Conservation (phyloP, 352 stramenopile species). For the Phytophthora aleatoria region DNA sequence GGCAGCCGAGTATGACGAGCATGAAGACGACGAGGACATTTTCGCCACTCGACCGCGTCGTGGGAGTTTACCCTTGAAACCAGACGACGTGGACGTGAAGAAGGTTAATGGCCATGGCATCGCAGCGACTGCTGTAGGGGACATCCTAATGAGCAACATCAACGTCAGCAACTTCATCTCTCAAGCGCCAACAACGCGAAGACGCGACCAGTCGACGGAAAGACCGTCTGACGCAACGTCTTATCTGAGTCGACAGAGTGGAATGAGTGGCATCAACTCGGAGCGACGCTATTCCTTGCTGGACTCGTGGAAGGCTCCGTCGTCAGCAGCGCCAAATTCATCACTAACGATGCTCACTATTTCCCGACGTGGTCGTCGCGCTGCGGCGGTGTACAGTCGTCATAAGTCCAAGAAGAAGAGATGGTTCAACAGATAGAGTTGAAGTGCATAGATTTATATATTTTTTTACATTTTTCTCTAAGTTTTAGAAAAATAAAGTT, state of each 20-base stretch:
- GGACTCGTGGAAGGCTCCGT: constrained; percentile 72
- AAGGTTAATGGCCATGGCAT: constrained; percentile 18
- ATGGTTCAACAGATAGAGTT: constrained; percentile 49
- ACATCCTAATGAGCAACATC: constrained; percentile 45
- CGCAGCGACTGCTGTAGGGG: constrained; percentile 6
- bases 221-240: constrained; percentile 36
- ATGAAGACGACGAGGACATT: constrained; percentile 40
- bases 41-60: constrained; percentile 34
- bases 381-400: constrained; percentile 63
- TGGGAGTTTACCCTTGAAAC: constrained; percentile 45
- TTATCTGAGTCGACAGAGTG: constrained; percentile 38
- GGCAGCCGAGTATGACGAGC: constrained; percentile 69
- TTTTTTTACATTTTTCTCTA: constrained; percentile 10
- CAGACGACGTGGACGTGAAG: constrained; percentile 22
- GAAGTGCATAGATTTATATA: neutral
- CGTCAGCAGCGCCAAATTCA: constrained; percentile 57
- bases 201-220: constrained; percentile 13
- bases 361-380: constrained; percentile 62
- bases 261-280: constrained; percentile 35
- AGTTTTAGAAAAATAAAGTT: constrained; percentile 31
- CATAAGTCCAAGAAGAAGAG: constrained; percentile 66
- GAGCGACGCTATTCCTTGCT: constrained; percentile 74
- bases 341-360: constrained; percentile 78
- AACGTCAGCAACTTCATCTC: constrained; percentile 30
- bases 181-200: constrained; percentile 19